Evolutionary conservation across 2,329 filamentous ascomycete genomes (phyloP), one percentile per base, ranked within the genome.

Genomic region (Colletotrichum lini): DNA sequence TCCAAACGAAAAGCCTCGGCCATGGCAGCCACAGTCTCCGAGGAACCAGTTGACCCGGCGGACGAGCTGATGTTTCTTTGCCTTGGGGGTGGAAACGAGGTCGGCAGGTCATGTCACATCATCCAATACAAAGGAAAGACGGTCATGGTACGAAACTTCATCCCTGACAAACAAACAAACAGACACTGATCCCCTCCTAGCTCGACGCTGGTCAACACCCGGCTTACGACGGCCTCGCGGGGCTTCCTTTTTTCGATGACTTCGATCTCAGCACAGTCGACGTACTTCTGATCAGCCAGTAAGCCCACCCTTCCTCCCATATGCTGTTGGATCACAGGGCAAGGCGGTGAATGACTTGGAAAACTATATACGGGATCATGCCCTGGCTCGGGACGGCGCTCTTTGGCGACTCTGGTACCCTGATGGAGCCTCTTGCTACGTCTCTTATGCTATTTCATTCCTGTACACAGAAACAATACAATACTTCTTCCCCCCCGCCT

Each of bases 101-200:
- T 99, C 73, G 96, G 96, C 65, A 89, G 96, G 75, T 98, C 96
- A 75, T 98, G 96, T 82, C 96, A 99, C 80, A 98, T 99, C 77
- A 91, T 99, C 72, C 95, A 98, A 79, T 99, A 99, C 89, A 99
- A 98, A 84, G 96, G 96, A 73, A 99, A 99, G 83, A 98, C 96
- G 7, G 94, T 99, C 76, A 99, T 99, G 96, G 95, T 97, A 85
- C 77, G 78, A 47, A 64, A 26, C n/a, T n/a, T n/a, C 8, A 1
- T 35, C 30, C 5, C 35, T 45, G 12, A 13, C 30, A n/a, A 12
- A 61, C 16, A 23, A 12, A 58, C 16, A 23, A 26, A 23, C 16
- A 40, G 26, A 50, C 9, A 54, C 38, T 63, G 10, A 53, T 61
- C 26, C 35, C n/a, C 50, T 66, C 67, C 13, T 16, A 97, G 94